These are phyloP conservation scores for Cutaneotrichosporon curvatum DNA, from an alignment of 1,284 basidiomycete genomes.

Conservation along the genomic window DNA sequence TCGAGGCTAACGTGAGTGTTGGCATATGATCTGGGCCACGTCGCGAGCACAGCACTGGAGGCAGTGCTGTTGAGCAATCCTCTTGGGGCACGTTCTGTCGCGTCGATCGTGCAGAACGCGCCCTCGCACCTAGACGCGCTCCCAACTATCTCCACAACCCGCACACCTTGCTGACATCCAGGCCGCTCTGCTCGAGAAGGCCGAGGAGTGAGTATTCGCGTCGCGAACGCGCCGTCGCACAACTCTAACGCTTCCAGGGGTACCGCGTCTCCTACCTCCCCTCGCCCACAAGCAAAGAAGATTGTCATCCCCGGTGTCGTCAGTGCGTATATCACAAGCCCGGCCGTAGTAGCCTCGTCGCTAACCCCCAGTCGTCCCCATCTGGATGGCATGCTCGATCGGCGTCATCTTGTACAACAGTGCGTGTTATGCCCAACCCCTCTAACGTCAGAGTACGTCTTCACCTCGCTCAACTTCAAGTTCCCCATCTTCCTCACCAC, in stretches of 20 bases:
- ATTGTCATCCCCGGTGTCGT: slow-evolving; percentile 43
- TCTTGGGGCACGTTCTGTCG: no score
- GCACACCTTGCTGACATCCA: slow-evolving; percentile 4
- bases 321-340: slow-evolving; percentile 28
- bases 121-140: no score
- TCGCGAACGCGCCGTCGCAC: no score
- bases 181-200: slow-evolving; percentile 15
- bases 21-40: background rate
- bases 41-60: background rate
- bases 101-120: no score
- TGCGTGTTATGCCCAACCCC: slow-evolving; percentile 9
- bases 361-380: slow-evolving; percentile 39
- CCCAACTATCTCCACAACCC: no score
- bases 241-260: no score
- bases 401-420: slow-evolving; percentile 95
- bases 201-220: slow-evolving; percentile 20
- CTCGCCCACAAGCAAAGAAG: slow-evolving; percentile 39
- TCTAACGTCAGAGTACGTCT: slow-evolving; percentile 57
- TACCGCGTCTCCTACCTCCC: background rate
- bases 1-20: slow-evolving; percentile 1
- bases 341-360: background rate
- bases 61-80: no score
- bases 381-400: slow-evolving; percentile 76
- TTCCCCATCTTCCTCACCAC: slow-evolving; percentile 84
- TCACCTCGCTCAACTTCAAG: slow-evolving; percentile 71